Conservation (phyloP, 306 rosid genomes). For the Senna tora region DNA sequence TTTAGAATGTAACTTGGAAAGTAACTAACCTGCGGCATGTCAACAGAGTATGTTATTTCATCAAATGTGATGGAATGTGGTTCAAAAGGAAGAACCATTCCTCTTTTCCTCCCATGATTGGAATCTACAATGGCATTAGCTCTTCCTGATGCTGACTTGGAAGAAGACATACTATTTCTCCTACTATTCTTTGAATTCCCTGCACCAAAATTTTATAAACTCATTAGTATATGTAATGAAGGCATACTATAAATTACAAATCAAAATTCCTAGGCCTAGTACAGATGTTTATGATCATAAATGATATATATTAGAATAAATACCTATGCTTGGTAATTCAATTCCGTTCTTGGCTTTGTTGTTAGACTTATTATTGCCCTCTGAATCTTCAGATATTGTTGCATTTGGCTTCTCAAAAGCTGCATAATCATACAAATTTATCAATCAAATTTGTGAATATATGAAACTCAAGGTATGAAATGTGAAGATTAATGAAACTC, state of each 20-base stretch:
- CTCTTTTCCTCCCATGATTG: slow-evolving; percentile 37
- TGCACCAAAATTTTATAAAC: slow-evolving; percentile 26
- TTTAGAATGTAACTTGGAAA: neutral
- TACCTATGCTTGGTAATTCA: slow-evolving; percentile 41
- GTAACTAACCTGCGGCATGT: slow-evolving; percentile 59
- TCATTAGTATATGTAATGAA: neutral
- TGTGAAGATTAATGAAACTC: slow-evolving; percentile 40
- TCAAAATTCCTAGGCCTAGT: too few relatives aligned
- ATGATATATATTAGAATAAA: slow-evolving; percentile 17
- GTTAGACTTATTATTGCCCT: slow-evolving; percentile 17
- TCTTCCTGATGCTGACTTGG: neutral
- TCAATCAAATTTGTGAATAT: neutral
- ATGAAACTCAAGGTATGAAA: slow-evolving; percentile 27
- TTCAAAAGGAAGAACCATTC: slow-evolving; percentile 73
- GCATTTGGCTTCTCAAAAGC: slow-evolving; percentile 48
- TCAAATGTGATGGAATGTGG: slow-evolving; percentile 58
- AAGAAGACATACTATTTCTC: neutral
- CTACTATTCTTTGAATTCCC: slow-evolving; percentile 27
- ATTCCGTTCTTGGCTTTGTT: slow-evolving; percentile 19
- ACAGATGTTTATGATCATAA: neutral
- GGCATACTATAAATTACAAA: neutral
- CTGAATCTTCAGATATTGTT: slow-evolving; percentile 39
- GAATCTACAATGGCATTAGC: slow-evolving; percentile 22
- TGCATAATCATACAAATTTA: slow-evolving; percentile 27
- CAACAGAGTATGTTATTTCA: slow-evolving; percentile 58